A percentile compares a stretch with the other conserved stretches of the same genome.
Conservation (phyloP, 805 yeast species). For the Barnettozyma populi region DNA sequence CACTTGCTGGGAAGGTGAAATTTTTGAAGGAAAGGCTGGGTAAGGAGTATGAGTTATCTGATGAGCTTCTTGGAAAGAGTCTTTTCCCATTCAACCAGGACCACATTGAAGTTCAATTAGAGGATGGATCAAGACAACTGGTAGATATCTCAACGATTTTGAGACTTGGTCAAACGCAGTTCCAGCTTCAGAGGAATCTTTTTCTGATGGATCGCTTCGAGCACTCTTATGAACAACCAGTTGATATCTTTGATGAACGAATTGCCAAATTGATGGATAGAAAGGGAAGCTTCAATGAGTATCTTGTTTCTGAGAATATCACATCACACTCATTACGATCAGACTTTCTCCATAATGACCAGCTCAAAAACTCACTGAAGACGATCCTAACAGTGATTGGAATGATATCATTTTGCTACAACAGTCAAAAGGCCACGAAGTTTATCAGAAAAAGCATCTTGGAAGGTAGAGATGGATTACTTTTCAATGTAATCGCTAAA, state of each 20-base stretch:
- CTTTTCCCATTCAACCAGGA: constrained; percentile 10
- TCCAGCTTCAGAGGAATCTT: constrained; percentile 9
- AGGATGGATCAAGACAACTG: background rate
- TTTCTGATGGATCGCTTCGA: constrained; percentile 7
- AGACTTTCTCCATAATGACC: background rate
- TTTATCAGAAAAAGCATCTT: constrained; percentile 20
- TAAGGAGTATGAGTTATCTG: constrained; percentile 8
- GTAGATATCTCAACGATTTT: constrained; percentile 6
- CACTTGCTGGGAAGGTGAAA: background rate
- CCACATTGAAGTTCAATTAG: constrained; percentile 2
- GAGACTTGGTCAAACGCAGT: constrained; percentile 8
- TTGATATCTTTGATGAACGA: background rate
- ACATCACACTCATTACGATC: background rate
- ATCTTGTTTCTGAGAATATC: background rate
- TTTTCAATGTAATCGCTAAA: constrained; percentile 15
- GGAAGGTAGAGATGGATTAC: constrained; percentile 14
- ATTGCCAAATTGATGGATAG: background rate
- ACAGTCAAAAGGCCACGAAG: constrained; percentile 13
- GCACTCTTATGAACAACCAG: background rate
- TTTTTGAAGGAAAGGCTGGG: constrained; percentile 1
- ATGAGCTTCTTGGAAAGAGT: constrained; percentile 10
- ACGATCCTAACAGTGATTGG: constrained; percentile 25
- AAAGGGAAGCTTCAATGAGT: background rate
- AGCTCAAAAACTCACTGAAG: constrained; percentile 1
- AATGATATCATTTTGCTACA: constrained; percentile 17